Evolutionary conservation across 805 yeast genomes (phyloP), one percentile per base, ranked within the genome.

Genomic region (Cyberlindnera mississippiensis): DNA sequence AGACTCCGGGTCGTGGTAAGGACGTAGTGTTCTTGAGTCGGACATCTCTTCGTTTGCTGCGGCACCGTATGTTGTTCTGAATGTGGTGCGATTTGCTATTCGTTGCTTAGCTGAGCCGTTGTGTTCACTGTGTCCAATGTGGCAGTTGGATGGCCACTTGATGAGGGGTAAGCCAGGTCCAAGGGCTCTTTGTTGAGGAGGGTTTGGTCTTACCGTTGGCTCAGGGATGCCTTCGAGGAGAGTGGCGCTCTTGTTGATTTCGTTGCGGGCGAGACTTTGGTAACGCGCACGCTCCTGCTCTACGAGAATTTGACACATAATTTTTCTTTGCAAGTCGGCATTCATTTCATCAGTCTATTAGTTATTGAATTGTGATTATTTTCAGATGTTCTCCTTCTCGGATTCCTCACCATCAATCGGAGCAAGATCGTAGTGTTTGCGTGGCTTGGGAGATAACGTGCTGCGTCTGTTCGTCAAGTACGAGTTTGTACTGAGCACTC

Each of bases 1-100:
- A 1, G 80, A 66, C 19, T 72, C 81, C n/a, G 82, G 73, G 59
- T 82, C 79, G 56, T 80, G 78, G 60, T 84, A 84, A 2, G 91
- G 91, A 62, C 93, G 72, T 3, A 45, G 38, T n/a, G 28, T 36
- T 40, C 15, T 37, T 3, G 40, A 14, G 14, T 45, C 49, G 6
- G 38, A n/a, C 49, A 45, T 45, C 19, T 31, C 14, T n/a, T 3
- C n/a, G 30, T 14, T 28, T 31, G 35, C 29, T 22, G 29, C 16
- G 36, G 27, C 9, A 33, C n/a, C n/a, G n/a, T 20, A 17, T 18
- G 4, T 14, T 22, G 24, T 17, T 10, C 32, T 29, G 32, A 29
- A 29, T 29, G 32, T 29, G 32, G 30, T 9, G 30, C n/a, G n/a
- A n/a, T n/a, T n/a, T n/a, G n/a, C n/a, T n/a, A n/a, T n/a, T n/a